Evolutionary conservation across 2,329 filamentous ascomycete genomes (phyloP), one percentile per base, ranked within the genome.

Genomic region (Zymoseptoria pseudotritici): DNA sequence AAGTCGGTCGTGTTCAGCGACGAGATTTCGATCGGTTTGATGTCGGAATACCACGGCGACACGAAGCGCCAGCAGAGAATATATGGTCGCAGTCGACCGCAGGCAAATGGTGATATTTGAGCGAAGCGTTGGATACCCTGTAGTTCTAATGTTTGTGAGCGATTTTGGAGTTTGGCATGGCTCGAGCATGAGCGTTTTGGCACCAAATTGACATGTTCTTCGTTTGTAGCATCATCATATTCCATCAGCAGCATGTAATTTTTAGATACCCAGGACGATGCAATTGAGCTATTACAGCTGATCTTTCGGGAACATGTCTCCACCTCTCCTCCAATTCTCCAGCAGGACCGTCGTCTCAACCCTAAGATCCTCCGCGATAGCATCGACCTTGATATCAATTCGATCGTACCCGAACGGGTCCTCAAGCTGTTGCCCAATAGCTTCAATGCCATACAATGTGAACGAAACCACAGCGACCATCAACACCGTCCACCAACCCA

Each of bases 351-450:
- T 78, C 19, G 84, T 78, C 71, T 87, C 84, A 49, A 77, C 77
- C 61, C 82, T 74, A 51, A 83, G 76, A 68, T 87, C 85, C 64
- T 85, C 83, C 2, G 83, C 81, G 55, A 87, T 82, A 3, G 82
- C 83, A 70, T 87, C 84, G 79, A 87, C 85, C 68, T 86, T 86
- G 72, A 87, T 87, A 68, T 87, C 84, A 59, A 86, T 86, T 67
- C 81, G 79, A 64, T 86, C 84, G 58, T 84, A 84, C 1, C 85
- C 85, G 69, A 87, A 87, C 1, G 85, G 85, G 68, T 87, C 85
- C 68, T 87, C 85, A 1, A 87, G 74, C 70, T 86, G 84, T 3
- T 78, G 79, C 10, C 83, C 84, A 58, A 86, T 87, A 1, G 83
- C 84, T 61, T 85, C 83, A 24, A 85, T 85, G 0, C 83, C 83